A percentile compares a stretch with the other conserved stretches of the same genome.
These are phyloP conservation scores for Suillus occidentalis DNA, from an alignment of 768 basidiomycete species.

Conservation along the genomic window DNA sequence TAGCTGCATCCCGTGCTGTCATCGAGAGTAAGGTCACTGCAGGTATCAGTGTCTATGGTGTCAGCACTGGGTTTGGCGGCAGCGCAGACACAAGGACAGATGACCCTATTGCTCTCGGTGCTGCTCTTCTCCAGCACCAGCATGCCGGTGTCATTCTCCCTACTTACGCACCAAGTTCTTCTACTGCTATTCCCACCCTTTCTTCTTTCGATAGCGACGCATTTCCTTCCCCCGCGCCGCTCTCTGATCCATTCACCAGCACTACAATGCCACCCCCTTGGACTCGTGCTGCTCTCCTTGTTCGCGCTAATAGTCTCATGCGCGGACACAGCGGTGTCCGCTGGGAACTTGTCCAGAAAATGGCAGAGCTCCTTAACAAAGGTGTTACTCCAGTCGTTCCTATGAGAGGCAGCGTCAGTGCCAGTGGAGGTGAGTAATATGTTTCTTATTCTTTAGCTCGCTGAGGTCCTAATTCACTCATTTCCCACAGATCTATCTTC, in stretches of 20 bases:
- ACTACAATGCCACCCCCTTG: constrained; percentile 83
- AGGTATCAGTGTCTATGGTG: constrained; percentile 77
- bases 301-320: constrained; percentile 87
- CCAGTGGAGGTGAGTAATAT: constrained; percentile 64
- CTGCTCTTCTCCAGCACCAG: constrained; percentile 84
- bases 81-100: constrained; percentile 84
- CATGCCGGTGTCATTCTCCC: constrained; percentile 69
- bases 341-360: constrained; percentile 76
- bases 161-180: constrained; percentile 36
- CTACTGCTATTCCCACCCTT: constrained; percentile 10
- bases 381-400: constrained; percentile 82
- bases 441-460: background rate
- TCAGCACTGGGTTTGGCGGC: constrained; percentile 86
- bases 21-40: constrained; percentile 66
- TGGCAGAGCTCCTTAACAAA: constrained; percentile 67
- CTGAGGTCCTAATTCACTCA: constrained; percentile 14
- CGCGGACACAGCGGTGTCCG: constrained; percentile 88
- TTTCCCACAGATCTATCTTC: constrained; percentile 62
- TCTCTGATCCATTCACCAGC: constrained; percentile 65
- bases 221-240: constrained; percentile 45
- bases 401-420: constrained; percentile 79
- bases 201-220: background rate
- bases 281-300: constrained; percentile 84
- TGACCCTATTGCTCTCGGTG: constrained; percentile 68
- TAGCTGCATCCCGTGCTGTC: constrained; percentile 63